These are phyloP conservation scores for Talaromyces ruber DNA, from an alignment of 495 filamentous ascomycete genomes.

Conservation along the genomic window DNA sequence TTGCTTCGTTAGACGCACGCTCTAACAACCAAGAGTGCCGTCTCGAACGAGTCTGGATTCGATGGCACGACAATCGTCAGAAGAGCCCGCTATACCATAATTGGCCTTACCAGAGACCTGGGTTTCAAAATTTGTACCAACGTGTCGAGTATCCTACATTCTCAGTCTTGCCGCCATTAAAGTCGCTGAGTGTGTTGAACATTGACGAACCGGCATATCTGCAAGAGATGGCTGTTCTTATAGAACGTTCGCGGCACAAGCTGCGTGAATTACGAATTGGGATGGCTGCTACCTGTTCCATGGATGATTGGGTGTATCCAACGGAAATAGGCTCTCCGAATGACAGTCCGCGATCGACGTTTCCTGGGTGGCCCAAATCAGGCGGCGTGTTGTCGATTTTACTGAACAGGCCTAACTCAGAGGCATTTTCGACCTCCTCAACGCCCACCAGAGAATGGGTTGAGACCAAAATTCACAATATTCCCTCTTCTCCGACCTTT, in stretches of 20 bases:
- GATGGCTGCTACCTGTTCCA: constrained; percentile 53
- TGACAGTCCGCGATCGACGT: constrained; percentile 11
- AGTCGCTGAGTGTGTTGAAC: constrained; percentile 74
- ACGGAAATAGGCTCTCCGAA: constrained; percentile 24
- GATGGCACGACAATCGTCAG: constrained; percentile 78
- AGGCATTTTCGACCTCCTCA: background rate
- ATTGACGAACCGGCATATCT: constrained; percentile 85
- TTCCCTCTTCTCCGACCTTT: background rate
- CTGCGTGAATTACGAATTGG: constrained; percentile 75
- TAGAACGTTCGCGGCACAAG: constrained; percentile 59
- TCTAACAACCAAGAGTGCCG: constrained; percentile 53
- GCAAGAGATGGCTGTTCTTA: constrained; percentile 78
- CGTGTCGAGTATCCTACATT: constrained; percentile 79
- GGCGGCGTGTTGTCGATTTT: constrained; percentile 73
- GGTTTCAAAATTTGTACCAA: constrained; percentile 27
- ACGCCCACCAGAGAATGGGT: background rate
- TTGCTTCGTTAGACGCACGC: constrained; percentile 63
- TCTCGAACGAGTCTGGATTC: constrained; percentile 74
- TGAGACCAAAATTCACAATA: background rate
- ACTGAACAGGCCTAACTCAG: constrained; percentile 20
- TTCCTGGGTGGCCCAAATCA: constrained; percentile 31
- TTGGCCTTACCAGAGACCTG: constrained; percentile 8
- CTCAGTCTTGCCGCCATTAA: constrained; percentile 73
- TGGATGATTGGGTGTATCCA: constrained; percentile 49
- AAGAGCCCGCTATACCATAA: constrained; percentile 23